A percentile compares a stretch with the other conserved stretches of the same genome.
These are phyloP conservation scores for Volvox carteri DNA, from an alignment of 163 green algal species.

Conservation along the genomic window DNA sequence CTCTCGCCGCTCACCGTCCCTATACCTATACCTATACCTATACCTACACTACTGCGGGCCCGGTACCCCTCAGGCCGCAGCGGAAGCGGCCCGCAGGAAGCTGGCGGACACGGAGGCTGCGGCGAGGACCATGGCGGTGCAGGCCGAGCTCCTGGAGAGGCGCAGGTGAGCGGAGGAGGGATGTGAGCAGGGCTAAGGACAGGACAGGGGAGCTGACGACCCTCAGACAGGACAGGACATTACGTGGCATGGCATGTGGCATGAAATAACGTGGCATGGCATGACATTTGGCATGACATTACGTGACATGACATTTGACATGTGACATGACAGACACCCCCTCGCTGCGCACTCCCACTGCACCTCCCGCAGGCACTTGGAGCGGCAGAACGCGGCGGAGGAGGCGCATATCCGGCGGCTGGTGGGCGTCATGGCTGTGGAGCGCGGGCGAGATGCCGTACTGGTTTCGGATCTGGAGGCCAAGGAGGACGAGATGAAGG, in stretches of 20 bases:
- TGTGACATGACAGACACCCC: no score
- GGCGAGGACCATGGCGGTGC: constrained; percentile 50
- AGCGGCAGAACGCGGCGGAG: constrained; percentile 63
- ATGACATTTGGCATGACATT: no score
- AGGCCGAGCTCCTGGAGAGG: constrained; percentile 64
- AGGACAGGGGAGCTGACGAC: not conserved
- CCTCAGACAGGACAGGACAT: no score
- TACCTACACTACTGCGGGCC: no score
- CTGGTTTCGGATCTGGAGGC: constrained; percentile 42
- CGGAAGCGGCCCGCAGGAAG: constrained; percentile 14
- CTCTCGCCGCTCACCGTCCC: no score
- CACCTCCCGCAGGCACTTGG: constrained; percentile 51
- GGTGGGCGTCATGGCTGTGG: constrained; percentile 49
- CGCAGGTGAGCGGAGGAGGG: constrained; percentile 28
- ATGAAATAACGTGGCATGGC: no score
- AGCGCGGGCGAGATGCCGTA: constrained; percentile 47
- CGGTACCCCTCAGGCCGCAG: constrained; percentile 23
- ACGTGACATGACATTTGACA: no score
- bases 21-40: no score
- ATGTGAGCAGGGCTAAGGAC: no score
- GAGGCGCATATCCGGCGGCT: constrained; percentile 41
- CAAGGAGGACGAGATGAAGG: constrained; percentile 60
- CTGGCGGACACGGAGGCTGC: constrained; percentile 59
- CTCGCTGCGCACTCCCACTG: no score
- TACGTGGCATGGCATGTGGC: no score